phyloP scores from a whole-genome alignment of 139 green algal species.

The Chlamydomonas asymmetrica region DNA sequence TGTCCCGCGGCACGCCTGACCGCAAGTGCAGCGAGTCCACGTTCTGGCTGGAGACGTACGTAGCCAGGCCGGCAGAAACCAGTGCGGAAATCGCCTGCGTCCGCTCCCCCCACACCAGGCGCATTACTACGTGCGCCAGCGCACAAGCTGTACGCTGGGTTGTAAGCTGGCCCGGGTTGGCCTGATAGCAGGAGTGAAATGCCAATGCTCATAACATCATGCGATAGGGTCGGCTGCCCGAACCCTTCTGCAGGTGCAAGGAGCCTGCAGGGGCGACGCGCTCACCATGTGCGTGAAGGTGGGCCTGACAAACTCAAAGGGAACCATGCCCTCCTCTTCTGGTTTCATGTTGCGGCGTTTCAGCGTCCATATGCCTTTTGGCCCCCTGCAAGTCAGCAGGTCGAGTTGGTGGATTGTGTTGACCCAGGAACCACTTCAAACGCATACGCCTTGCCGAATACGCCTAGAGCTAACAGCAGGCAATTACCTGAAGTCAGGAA shows the following conservation, averaged over 20 bases:
- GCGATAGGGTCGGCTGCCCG: too few relatives aligned
- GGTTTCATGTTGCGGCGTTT: slow-evolving; percentile 57
- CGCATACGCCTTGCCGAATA: not conserved
- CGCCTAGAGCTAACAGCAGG: not conserved
- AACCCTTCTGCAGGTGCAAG: not conserved
- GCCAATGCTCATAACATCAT: too few relatives aligned
- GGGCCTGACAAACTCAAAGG: slow-evolving; percentile 79
- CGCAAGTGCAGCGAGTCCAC: slow-evolving; percentile 92
- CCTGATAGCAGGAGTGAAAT: too few relatives aligned
- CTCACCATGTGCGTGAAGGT: slow-evolving; percentile 78
- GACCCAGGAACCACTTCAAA: not conserved
- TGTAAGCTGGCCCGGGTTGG: too few relatives aligned
- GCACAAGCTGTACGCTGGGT: too few relatives aligned
- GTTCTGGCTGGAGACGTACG: slow-evolving; percentile 75
- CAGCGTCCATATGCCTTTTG: slow-evolving; percentile 93
- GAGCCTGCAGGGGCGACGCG: too few relatives aligned
- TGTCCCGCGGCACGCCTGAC: slow-evolving; percentile 49
- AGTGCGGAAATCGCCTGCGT: slow-evolving; percentile 33
- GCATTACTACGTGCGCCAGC: not conserved
- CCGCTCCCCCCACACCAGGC: not conserved
- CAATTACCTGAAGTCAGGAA: slow-evolving; percentile 84
- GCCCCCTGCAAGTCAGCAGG: slow-evolving; percentile 61
- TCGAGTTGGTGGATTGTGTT: not conserved
- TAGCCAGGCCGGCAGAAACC: slow-evolving; percentile 46
- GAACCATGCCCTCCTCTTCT: slow-evolving; percentile 57